Base-by-base conservation (phyloP, 2,329 filamentous ascomycete genomes). In the Pyricularia grisea region DNA sequence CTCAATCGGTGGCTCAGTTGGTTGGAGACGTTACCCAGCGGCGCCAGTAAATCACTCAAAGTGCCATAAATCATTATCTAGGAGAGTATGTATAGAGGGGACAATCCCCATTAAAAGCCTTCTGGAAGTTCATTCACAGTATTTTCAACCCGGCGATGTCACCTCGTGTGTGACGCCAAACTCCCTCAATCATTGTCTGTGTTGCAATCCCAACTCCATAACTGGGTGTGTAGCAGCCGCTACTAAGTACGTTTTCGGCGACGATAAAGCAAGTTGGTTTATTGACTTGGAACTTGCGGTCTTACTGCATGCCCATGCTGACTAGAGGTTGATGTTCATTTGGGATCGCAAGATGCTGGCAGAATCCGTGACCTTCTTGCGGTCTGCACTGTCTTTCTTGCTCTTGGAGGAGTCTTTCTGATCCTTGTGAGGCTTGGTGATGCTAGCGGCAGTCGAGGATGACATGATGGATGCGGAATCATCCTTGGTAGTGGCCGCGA, bases 401-500 rank as follows among this genome's bases (percentile, higher is more conserved):
- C 36, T 36, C 60, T 68, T 71, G 55, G 69, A 69, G 42, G 14
- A 25, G 42, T 30, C 25, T 23, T 72, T n/a, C 65, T 72, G 73
- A 58, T 69, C 65, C 70, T 75, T 74, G 66, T 75, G 70, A 33
- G 75, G 70, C 61, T 69, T 63, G 42, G 70, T 36, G 42, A 69
- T 72, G 72, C 73, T 75, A 42, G 71, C 71, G 69, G 75, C 73
- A 71, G 70, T 72, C 50, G 72, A 73, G 33, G 72, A 20, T 31
- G 42, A 60, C 23, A 25, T 70, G 65, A 75, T 60, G 28, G 76
- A 78, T 58, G 74, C 72, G 7, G 70, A 70, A 72, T 75, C 74
- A 25, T 63, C 60, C 60, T 63, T 63, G 60, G 25, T 28, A 28
- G 27, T 1, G 10, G 14, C 60, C 23, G 60, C 6, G 23, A 27